Conservation (phyloP, 257 asterid species). For the Nicotiana paniculata region DNA sequence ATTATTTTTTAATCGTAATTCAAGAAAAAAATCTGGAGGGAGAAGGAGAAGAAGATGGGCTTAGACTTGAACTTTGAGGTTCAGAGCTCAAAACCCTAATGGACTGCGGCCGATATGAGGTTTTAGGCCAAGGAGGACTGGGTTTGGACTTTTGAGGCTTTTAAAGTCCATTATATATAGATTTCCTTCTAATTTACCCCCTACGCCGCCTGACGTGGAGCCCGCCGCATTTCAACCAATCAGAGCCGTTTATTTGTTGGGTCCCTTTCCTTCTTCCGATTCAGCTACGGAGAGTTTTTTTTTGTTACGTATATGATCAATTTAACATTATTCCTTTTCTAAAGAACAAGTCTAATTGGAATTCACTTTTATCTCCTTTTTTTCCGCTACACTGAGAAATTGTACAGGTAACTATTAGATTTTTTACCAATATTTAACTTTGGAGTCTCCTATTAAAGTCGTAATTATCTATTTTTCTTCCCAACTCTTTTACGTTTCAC, state of each 20-base stretch:
- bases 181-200: not conserved
- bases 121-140: constrained; percentile 4
- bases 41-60: constrained; percentile 22
- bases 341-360: too few species aligned
- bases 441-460: too few species aligned
- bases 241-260: not conserved
- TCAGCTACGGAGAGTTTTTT: not conserved
- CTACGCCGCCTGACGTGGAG: constrained; percentile 1
- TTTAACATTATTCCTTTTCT: too few species aligned
- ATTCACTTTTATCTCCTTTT: too few species aligned
- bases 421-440: too few species aligned
- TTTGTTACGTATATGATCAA: not conserved
- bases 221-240: constrained; percentile 3
- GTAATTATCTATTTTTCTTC: too few species aligned
- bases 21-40: constrained; percentile 8
- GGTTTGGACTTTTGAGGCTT: not conserved
- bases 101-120: constrained; percentile 16
- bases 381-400: too few species aligned
- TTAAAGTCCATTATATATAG: not conserved
- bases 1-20: constrained; percentile 13
- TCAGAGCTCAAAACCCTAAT: constrained; percentile 23
- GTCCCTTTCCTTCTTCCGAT: not conserved
- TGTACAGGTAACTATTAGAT: too few species aligned
- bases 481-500: too few species aligned
- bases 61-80: not conserved